Evolutionary conservation across 208 protist genomes (phyloP).

Genomic region (Naegleria fowleri): DNA sequence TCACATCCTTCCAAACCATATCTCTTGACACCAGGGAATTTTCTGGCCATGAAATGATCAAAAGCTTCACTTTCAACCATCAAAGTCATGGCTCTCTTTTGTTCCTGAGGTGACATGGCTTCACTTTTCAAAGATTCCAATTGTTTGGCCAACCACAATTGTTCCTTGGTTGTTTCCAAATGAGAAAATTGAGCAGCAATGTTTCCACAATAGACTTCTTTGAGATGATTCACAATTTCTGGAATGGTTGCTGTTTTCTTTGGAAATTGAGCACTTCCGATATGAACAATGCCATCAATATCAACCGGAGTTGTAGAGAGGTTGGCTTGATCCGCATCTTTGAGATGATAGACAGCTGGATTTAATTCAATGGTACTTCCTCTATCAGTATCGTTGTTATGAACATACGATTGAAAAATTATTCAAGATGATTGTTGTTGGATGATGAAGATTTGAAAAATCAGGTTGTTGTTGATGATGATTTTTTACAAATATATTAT

Average conservation of each 20-base stretch:
- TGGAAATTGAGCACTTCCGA: not conserved
- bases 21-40: conserved; percentile 84
- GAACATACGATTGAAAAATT: too few species aligned
- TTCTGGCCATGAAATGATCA: conserved; percentile 80
- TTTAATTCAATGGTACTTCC: conserved; percentile 57
- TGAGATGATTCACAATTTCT: conserved; percentile 62
- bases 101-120: conserved; percentile 62
- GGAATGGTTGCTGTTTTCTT: conserved; percentile 50
- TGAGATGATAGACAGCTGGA: conserved; percentile 62
- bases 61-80: conserved; percentile 83
- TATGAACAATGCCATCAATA: conserved; percentile 48
- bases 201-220: conserved; percentile 71
- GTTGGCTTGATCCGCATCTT: conserved; percentile 41
- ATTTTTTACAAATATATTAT: conserved; percentile 23
- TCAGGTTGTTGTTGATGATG: not conserved
- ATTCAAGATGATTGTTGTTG: too few species aligned
- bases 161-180: conserved; percentile 67
- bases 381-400: not conserved
- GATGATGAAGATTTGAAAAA: too few species aligned
- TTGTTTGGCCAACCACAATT: conserved; percentile 78
- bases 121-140: conserved; percentile 64
- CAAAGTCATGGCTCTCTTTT: conserved; percentile 57
- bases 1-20: conserved; percentile 94
- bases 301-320: conserved; percentile 49
- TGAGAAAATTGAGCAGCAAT: conserved; percentile 90